A percentile compares a stretch with the other conserved stretches of the same genome.
Evolutionary conservation across 129 eudicot species (phyloP).

Genomic region (Kitagawia praeruptora): DNA sequence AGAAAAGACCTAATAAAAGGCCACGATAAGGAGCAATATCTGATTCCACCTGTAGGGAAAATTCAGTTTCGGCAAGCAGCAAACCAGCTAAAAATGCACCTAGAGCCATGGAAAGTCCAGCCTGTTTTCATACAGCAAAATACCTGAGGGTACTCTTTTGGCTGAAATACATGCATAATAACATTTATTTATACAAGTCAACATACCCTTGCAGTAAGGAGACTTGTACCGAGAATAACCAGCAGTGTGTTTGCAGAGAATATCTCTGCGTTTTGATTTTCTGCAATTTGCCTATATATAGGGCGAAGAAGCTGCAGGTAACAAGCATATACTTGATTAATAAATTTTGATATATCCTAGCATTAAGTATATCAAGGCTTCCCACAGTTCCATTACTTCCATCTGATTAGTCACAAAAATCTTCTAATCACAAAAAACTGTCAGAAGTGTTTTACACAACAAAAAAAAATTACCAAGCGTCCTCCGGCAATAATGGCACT

Average conservation of each 20-base stretch:
- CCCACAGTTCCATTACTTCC: background rate
- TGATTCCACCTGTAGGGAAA: constrained; percentile 96
- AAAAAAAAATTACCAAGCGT: constrained; percentile 65
- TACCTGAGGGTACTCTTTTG: background rate
- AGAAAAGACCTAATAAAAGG: constrained; percentile 91
- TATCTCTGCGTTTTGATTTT: constrained; percentile 96
- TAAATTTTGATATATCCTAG: background rate
- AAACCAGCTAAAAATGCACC: constrained; percentile 99
- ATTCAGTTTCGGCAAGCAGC: constrained; percentile 97
- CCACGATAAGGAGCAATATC: constrained; percentile 99
- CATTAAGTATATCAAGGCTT: constrained; percentile 8
- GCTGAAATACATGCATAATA: background rate
- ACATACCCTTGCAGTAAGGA: constrained; percentile 95
- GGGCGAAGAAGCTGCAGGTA: constrained; percentile 91
- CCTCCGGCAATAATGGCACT: constrained; percentile 98
- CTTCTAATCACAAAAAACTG: constrained; percentile 6
- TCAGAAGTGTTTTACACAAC: background rate
- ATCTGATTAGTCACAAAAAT: background rate
- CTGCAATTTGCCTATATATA: constrained; percentile 93
- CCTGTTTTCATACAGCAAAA: constrained; percentile 40
- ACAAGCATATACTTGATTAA: constrained; percentile 10
- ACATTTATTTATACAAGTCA: constrained; percentile 14
- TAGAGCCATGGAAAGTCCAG: constrained; percentile 99
- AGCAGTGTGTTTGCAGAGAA: constrained; percentile 95
- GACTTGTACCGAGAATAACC: constrained; percentile 96